A percentile compares a stretch with the other conserved stretches of the same genome.
Evolutionary conservation across 805 yeast genomes (phyloP).

Genomic region (Barnettozyma populi): DNA sequence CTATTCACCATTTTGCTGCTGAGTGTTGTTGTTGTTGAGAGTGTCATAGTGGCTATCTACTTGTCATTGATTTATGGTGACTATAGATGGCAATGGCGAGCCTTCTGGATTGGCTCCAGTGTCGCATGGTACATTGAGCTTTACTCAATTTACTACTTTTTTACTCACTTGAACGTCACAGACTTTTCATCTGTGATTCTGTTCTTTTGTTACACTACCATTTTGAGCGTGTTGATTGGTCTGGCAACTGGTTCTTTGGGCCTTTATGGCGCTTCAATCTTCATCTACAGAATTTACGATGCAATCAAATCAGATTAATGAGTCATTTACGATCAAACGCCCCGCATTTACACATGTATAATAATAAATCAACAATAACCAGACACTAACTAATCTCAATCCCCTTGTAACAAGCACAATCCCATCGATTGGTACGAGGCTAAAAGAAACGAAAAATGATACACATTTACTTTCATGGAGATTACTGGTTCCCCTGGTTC

Average conservation of each 20-base stretch:
- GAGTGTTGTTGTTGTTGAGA: slow-evolving; percentile 60
- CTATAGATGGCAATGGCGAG: slow-evolving; percentile 79
- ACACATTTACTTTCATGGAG: slow-evolving; percentile 12
- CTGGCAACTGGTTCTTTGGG: slow-evolving; percentile 75
- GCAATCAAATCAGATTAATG: slow-evolving; percentile 48
- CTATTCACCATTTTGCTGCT: slow-evolving; percentile 55
- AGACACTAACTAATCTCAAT: background rate
- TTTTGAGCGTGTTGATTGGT: slow-evolving; percentile 58
- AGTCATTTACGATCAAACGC: slow-evolving; percentile 1
- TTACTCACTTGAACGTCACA: slow-evolving; percentile 50
- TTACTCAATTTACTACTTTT: slow-evolving; percentile 64
- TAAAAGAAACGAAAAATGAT: background rate
- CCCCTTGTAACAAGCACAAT: too few species aligned
- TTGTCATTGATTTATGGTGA: slow-evolving; percentile 50
- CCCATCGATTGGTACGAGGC: background rate
- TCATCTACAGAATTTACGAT: slow-evolving; percentile 57
- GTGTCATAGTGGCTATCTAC: slow-evolving; percentile 65
- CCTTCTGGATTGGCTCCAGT: slow-evolving; percentile 65
- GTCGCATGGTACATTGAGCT: slow-evolving; percentile 65
- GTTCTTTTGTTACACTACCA: slow-evolving; percentile 66
- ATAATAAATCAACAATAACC: background rate
- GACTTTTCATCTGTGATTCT: slow-evolving; percentile 64
- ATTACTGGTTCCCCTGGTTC: slow-evolving; percentile 2
- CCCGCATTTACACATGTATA: background rate
- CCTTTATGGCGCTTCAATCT: slow-evolving; percentile 57